Evolutionary conservation across 305 asterid species (phyloP).

Genomic region (Caryopteris hybrid): DNA sequence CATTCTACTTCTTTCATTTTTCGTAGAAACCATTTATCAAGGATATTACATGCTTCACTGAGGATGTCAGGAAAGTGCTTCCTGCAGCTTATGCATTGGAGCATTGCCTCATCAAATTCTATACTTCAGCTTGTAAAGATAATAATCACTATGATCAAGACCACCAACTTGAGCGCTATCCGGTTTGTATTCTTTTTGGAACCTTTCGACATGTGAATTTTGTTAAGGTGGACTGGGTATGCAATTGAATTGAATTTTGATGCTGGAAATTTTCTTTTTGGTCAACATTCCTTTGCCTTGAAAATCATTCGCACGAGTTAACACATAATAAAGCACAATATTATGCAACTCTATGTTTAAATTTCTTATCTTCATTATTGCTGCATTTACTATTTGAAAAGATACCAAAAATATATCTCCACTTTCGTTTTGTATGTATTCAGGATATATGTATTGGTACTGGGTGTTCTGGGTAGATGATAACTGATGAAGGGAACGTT

Average conservation of each 20-base stretch:
- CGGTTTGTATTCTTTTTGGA: constrained; percentile 35
- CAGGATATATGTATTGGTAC: background rate
- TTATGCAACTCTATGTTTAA: background rate
- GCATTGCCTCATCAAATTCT: constrained; percentile 53
- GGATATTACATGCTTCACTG: constrained; percentile 56
- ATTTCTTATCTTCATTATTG: constrained; percentile 5
- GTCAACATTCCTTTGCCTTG: background rate
- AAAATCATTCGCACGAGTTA: background rate
- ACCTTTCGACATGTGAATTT: constrained; percentile 6
- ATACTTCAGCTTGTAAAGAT: constrained; percentile 49
- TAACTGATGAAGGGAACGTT: background rate
- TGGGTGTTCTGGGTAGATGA: background rate
- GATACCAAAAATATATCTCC: background rate
- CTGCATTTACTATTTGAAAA: constrained; percentile 14
- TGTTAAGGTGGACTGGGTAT: constrained; percentile 9
- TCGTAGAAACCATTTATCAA: constrained; percentile 74
- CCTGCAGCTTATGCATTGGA: constrained; percentile 84
- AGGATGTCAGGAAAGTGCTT: constrained; percentile 77
- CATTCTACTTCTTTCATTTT: constrained; percentile 19
- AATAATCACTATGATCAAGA: constrained; percentile 37
- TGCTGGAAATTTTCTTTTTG: background rate
- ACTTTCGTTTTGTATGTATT: background rate
- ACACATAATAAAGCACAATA: background rate
- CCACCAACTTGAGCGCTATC: constrained; percentile 58
- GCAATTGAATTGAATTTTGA: constrained; percentile 5